A percentile compares a stretch with the other conserved stretches of the same genome.
Evolutionary conservation across 768 basidiomycete species (phyloP).

Genomic region (Russula vinacea): DNA sequence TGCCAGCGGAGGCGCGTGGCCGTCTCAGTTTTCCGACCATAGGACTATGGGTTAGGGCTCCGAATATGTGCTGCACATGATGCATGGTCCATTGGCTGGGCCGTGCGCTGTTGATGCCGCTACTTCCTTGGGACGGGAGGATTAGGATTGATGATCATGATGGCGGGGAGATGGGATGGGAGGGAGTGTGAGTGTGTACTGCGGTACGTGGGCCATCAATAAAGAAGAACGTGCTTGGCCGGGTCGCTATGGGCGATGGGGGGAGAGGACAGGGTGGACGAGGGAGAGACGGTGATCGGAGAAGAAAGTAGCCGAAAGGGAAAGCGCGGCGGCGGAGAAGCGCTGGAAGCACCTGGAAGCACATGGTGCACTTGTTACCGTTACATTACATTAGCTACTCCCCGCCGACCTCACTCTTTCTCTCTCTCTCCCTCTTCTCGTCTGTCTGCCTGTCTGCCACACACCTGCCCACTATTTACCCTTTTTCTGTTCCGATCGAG

Average conservation of each 20-base stretch:
- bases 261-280: not conserved
- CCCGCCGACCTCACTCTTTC: constrained; percentile 20
- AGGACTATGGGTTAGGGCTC: not conserved
- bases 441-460: constrained; percentile 2
- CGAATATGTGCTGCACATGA: too few species aligned
- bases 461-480: not conserved
- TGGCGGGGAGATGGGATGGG: not conserved
- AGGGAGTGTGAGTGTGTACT: not conserved
- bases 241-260: not conserved
- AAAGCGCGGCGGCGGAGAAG: constrained; percentile 16
- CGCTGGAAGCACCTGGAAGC: constrained; percentile 25
- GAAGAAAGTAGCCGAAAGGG: not conserved
- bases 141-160: not conserved
- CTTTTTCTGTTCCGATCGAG: not conserved
- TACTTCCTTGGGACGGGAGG: not conserved
- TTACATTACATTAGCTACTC: constrained; percentile 25
- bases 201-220: not conserved
- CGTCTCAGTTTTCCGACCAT: constrained; percentile 12
- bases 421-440: constrained; percentile 16
- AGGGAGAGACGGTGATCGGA: not conserved
- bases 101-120: too few species aligned
- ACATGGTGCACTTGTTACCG: constrained; percentile 26
- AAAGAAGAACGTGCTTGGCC: not conserved
- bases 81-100: too few species aligned
- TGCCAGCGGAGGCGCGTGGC: constrained; percentile 7